Conservation (phyloP, 106 monocot species). For the Posidonia australis region DNA sequence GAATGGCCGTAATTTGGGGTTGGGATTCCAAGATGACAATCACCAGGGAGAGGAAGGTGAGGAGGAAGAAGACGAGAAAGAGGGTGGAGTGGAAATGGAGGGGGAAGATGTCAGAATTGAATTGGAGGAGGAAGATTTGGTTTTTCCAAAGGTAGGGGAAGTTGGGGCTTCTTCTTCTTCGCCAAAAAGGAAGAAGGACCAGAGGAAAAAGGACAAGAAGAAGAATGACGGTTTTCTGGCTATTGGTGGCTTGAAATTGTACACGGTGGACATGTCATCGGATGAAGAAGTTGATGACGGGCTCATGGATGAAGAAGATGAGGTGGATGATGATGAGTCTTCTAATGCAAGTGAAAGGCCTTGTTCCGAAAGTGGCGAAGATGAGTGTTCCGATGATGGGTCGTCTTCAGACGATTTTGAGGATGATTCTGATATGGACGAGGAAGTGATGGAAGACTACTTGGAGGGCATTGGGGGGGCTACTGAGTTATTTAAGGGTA, state of each 20-base stretch:
- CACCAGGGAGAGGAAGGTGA: slow-evolving; percentile 10
- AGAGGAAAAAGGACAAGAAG: slow-evolving; percentile 16
- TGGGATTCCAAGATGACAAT: slow-evolving; percentile 34
- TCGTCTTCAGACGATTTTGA: slow-evolving; percentile 13
- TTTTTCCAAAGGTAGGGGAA: not conserved
- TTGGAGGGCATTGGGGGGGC: slow-evolving; percentile 74
- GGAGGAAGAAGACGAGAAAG: slow-evolving; percentile 15
- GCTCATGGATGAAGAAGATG: slow-evolving; percentile 13
- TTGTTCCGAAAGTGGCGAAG: slow-evolving; percentile 7
- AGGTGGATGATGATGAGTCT: slow-evolving; percentile 22
- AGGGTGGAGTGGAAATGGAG: not conserved
- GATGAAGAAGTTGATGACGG: slow-evolving; percentile 41
- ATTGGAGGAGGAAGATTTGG: slow-evolving; percentile 10
- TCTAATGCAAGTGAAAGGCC: slow-evolving; percentile 10
- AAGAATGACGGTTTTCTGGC: slow-evolving; percentile 47
- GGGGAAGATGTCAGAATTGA: slow-evolving; percentile 8
- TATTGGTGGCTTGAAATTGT: slow-evolving; percentile 70
- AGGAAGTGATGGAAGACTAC: slow-evolving; percentile 67
- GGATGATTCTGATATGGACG: slow-evolving; percentile 50
- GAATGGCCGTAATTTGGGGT: slow-evolving; percentile 19
- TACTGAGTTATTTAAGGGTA: slow-evolving; percentile 34
- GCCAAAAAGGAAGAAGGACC: slow-evolving; percentile 7
- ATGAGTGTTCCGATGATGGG: slow-evolving; percentile 10
- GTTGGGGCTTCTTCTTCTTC: slow-evolving; percentile 3
- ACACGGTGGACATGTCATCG: slow-evolving; percentile 76